Base-by-base conservation (phyloP, 2,329 filamentous ascomycete genomes). In the Dothiorella sarmentorum region DNA sequence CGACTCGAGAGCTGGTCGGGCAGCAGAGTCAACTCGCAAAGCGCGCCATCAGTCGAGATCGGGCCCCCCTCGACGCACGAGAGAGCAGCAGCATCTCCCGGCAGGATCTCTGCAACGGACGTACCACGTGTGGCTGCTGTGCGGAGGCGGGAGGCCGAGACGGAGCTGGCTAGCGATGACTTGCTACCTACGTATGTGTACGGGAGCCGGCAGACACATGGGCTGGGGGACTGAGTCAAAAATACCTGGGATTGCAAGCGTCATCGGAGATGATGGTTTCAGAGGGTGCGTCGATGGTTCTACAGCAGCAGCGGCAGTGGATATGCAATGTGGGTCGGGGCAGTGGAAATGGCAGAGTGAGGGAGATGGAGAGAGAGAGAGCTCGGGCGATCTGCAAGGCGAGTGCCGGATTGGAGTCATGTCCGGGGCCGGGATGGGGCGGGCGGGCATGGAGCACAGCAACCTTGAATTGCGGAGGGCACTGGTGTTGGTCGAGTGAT, bases 401-500 rank as follows among this genome's bases (percentile, higher is more conserved):
- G 7, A 29, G 31, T 52, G 47, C 47, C 38, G 31, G 15, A 26
- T 38, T 20, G 47, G 47, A 31, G 47, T 18, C 13, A 2, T 5
- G 11, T 18, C 33, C 17, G 35, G 47, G 47, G 18, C 17, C 11
- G 13, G 18, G 10, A 31, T n/a, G n/a, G 47, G 47, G 47, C 47
- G 33, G 20, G 17, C 29, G 15, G 29, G 10, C 29, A 13, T 13
- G 29, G 10, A 17, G 47, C 11, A n/a, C 11, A 15, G n/a, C 6
- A 35, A 10, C 29, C 24, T 52, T 52, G 6, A 22, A 13, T 52
- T 31, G 31, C 47, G 31, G 26, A 24, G 43, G 18, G 27, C 18
- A 22, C 7, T 18, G 18, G 49, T 53, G 49, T 15, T 52, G 63
- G 64, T 64, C 60, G 63, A 67, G 27, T 47, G 59, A 60, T 62